Conservation (phyloP, 805 yeast genomes). For the Kodamaea sagamina region DNA sequence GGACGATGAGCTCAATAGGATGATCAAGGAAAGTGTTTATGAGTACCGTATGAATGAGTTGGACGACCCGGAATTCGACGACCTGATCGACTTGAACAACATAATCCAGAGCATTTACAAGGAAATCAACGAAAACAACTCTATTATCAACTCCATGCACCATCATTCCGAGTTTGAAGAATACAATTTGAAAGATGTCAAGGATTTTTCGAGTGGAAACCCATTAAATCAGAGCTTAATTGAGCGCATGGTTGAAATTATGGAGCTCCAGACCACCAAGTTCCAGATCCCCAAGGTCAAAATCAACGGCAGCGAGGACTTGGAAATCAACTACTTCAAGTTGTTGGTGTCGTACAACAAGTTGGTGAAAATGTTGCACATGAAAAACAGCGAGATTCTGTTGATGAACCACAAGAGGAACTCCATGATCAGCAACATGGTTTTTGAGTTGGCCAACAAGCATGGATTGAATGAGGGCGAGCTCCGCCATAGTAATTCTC, state of each 20-base stretch:
- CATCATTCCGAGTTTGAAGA: constrained; percentile 2
- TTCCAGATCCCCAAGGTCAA: constrained; percentile 9
- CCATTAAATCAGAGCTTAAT: constrained; percentile 12
- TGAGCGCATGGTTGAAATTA: constrained; percentile 4
- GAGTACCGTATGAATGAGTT: constrained; percentile 1
- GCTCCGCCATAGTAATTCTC: constrained; percentile 5
- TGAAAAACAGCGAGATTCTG: constrained; percentile 19
- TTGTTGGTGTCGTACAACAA: constrained; percentile 19
- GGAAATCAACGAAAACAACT: constrained; percentile 9
- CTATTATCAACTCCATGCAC: constrained; percentile 1
- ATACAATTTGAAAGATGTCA: constrained; percentile 7
- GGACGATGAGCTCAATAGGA: constrained; percentile 11
- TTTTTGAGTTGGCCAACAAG: constrained; percentile 9
- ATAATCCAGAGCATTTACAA: constrained; percentile 7
- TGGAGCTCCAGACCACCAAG: constrained; percentile 5
- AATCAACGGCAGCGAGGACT: constrained; percentile 10
- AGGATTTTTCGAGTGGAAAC: constrained; percentile 9
- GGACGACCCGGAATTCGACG: constrained; percentile 9
- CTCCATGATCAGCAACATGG: constrained; percentile 10
- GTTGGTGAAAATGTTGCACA: constrained; percentile 14
- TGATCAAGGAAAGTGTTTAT: constrained; percentile 10
- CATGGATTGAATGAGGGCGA: constrained; percentile 6
- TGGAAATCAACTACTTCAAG: constrained; percentile 17
- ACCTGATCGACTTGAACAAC: constrained; percentile 9
- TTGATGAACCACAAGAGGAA: constrained; percentile 17